Conservation (phyloP, 768 basidiomycete genomes). For the Mycena galopus region DNA sequence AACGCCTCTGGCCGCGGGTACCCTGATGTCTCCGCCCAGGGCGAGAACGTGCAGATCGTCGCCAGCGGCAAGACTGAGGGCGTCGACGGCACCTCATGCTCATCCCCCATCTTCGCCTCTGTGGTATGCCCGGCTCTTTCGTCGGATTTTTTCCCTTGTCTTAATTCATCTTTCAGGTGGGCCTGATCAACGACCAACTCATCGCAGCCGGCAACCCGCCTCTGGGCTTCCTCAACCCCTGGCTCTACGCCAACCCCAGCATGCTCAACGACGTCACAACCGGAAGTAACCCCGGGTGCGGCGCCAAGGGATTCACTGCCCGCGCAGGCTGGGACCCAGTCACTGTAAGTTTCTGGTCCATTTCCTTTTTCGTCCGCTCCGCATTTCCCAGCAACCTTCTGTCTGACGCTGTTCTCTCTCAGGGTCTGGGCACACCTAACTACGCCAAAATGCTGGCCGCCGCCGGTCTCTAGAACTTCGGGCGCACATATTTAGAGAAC, state of each 20-base stretch:
- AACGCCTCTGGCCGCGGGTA: conserved; percentile 50
- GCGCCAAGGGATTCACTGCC: conserved; percentile 21
- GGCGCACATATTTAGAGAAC: too few relatives aligned
- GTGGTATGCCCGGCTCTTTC: neutral
- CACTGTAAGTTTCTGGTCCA: conserved; percentile 2
- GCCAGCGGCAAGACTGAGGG: conserved; percentile 10
- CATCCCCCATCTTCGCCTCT: conserved; percentile 24
- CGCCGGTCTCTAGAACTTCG: conserved; percentile 22
- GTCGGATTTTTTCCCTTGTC: neutral
- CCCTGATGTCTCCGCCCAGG: conserved; percentile 42
- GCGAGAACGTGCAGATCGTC: conserved; percentile 33
- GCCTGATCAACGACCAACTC: conserved; percentile 29
- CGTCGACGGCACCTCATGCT: conserved; percentile 34
- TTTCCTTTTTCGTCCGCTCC: too few relatives aligned
- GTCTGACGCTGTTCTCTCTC: neutral
- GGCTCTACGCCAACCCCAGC: conserved; percentile 21
- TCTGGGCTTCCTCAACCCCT: conserved; percentile 33
- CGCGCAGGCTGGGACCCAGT: conserved; percentile 27
- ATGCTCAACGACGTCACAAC: conserved; percentile 32
- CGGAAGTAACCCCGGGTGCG: conserved; percentile 28
- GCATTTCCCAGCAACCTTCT: neutral
- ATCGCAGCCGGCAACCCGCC: conserved; percentile 17
- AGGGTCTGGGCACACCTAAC: conserved; percentile 31
- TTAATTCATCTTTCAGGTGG: neutral
- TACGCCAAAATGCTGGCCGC: conserved; percentile 17